Conservation (phyloP, 805 yeast genomes). For the Teunomyces stri region DNA sequence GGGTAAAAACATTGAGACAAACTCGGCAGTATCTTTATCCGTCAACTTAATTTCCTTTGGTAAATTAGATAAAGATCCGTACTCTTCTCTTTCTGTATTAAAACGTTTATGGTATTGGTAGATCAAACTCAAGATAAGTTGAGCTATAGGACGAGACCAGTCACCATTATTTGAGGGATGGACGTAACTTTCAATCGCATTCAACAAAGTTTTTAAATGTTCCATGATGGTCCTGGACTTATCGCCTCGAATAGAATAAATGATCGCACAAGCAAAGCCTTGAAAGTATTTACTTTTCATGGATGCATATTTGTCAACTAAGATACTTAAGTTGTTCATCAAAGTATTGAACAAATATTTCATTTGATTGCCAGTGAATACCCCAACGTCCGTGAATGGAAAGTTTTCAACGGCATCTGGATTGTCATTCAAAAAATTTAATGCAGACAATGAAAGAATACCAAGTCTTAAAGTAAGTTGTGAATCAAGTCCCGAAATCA, state of each 20-base stretch:
- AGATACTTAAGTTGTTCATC: constrained; percentile 43
- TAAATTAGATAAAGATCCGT: constrained; percentile 24
- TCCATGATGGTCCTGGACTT: constrained; percentile 45
- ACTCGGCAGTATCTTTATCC: constrained; percentile 33
- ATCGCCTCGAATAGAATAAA: constrained; percentile 61
- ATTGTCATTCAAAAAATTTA: constrained; percentile 27
- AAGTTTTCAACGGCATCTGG: constrained; percentile 17
- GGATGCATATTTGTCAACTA: constrained; percentile 46
- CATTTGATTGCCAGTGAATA: constrained; percentile 63
- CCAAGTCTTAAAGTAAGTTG: constrained; percentile 67
- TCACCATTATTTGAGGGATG: constrained; percentile 92
- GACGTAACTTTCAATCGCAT: constrained; percentile 72
- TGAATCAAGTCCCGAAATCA: constrained; percentile 53
- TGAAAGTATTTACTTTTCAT: constrained; percentile 38
- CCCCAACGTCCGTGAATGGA: constrained; percentile 53
- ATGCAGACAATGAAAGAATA: constrained; percentile 50
- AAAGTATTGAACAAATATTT: constrained; percentile 57
- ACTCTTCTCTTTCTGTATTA: constrained; percentile 44
- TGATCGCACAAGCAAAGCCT: constrained; percentile 46
- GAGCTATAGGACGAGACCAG: constrained; percentile 77
- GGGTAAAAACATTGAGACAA: constrained; percentile 55
- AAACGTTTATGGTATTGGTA: constrained; percentile 59
- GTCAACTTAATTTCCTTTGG: constrained; percentile 33
- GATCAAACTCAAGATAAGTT: constrained; percentile 59
- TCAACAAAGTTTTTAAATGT: constrained; percentile 53